Percentiles rank a stretch among this genome's conserved stretches.
Conservation (phyloP, 768 basidiomycete species). For the Gautieria morchelliformis region DNA sequence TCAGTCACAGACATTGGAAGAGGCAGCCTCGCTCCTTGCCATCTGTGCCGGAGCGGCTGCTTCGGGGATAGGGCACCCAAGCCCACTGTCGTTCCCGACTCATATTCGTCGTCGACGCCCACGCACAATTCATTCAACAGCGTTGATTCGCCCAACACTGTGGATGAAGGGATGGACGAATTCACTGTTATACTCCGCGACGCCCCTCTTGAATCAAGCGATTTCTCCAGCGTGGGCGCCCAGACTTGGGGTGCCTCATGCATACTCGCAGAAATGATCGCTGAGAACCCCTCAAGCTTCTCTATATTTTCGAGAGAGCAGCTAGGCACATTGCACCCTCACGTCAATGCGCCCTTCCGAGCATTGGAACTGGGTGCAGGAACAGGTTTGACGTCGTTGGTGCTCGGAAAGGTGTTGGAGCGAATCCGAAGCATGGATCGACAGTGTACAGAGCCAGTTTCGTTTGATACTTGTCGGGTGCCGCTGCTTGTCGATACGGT, state of each 20-base stretch:
- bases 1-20: constrained; percentile 16
- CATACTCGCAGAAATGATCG: constrained; percentile 67
- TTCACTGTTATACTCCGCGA: constrained; percentile 48
- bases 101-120: not conserved
- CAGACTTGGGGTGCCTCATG: constrained; percentile 88
- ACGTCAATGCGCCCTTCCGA: constrained; percentile 18
- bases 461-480: not conserved
- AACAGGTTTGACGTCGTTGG: constrained; percentile 41
- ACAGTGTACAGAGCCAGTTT: not conserved
- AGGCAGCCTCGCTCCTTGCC: constrained; percentile 55
- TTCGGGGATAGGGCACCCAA: constrained; percentile 30
- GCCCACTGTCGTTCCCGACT: not conserved
- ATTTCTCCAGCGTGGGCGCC: constrained; percentile 65
- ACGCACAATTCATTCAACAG: not conserved
- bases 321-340: not conserved
- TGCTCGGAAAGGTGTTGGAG: constrained; percentile 24
- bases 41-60: constrained; percentile 54
- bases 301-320: constrained; percentile 16
- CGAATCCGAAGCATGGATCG: not conserved
- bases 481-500: constrained; percentile 14
- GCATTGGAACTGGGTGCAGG: constrained; percentile 50
- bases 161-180: constrained; percentile 1
- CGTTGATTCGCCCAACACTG: not conserved
- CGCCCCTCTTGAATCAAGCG: constrained; percentile 57
- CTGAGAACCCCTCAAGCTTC: constrained; percentile 44